Percentiles rank a stretch among this genome's conserved stretches.
Evolutionary conservation across 2,329 filamentous ascomycete genomes (phyloP).

Genomic region (Fusarium domesticum): DNA sequence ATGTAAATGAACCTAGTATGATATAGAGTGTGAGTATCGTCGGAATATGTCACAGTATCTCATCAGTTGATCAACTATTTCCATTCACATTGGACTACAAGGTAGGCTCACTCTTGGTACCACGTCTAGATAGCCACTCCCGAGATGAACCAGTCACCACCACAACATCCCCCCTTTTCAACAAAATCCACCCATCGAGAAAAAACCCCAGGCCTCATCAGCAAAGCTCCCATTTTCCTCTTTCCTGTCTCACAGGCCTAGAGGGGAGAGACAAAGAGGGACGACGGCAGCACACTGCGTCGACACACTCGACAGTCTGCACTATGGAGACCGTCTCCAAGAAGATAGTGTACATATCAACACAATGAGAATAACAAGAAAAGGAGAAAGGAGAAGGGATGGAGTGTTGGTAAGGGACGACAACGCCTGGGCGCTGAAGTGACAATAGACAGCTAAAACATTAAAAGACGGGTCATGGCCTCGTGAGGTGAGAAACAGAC

Average conservation of each 20-base stretch:
- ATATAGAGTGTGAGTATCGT: no score
- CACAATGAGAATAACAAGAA: conserved; percentile 20
- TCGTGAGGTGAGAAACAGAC: conserved; percentile 31
- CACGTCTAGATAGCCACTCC: conserved; percentile 10
- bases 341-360: conserved; percentile 24
- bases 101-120: conserved; percentile 12
- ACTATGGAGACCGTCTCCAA: conserved; percentile 26
- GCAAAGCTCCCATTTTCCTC: neutral
- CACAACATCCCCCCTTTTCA: conserved; percentile 14
- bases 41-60: no score
- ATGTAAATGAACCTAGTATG: no score
- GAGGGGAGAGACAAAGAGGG: neutral
- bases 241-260: neutral
- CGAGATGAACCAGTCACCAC: conserved; percentile 1
- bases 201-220: neutral
- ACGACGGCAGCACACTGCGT: neutral
- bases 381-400: conserved; percentile 16
- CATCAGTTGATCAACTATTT: conserved; percentile 4
- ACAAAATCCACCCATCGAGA: conserved; percentile 4
- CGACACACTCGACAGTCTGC: conserved; percentile 23
- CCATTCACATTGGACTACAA: conserved; percentile 25
- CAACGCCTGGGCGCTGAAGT: conserved; percentile 13
- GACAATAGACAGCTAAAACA: conserved; percentile 34
- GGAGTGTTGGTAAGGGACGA: conserved; percentile 12
- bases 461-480: conserved; percentile 36